Percentiles rank a stretch among this genome's conserved stretches.
These are phyloP conservation scores for Erigeron canadensis DNA, from an alignment of 129 eudicot genomes.

Conservation along the genomic window DNA sequence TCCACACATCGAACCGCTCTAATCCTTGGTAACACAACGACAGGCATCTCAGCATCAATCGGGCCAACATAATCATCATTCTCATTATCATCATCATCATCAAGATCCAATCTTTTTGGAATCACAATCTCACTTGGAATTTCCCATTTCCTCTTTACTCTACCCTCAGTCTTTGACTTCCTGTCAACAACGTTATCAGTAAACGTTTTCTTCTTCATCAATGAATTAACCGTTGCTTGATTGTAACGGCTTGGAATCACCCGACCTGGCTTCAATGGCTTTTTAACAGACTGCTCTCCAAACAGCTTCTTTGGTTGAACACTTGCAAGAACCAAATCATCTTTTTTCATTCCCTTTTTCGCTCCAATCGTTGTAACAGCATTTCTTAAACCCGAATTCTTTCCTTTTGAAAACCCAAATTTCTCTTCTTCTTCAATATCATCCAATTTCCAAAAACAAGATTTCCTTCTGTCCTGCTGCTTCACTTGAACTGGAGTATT, in stretches of 20 bases:
- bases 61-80: neutral
- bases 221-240: constrained; percentile 47
- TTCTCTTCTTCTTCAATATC: constrained; percentile 79
- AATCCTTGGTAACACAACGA: constrained; percentile 33
- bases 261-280: constrained; percentile 70
- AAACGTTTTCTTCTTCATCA: constrained; percentile 56
- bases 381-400: constrained; percentile 39
- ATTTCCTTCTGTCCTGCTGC: constrained; percentile 57
- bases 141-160: constrained; percentile 81
- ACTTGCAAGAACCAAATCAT: constrained; percentile 47
- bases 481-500: constrained; percentile 51
- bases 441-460: constrained; percentile 81
- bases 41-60: constrained; percentile 21
- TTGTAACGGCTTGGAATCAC: constrained; percentile 79
- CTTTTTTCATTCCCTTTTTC: constrained; percentile 61
- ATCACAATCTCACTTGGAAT: constrained; percentile 65
- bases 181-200: constrained; percentile 54
- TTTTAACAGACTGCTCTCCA: constrained; percentile 73
- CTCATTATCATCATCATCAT: constrained; percentile 24
- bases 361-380: constrained; percentile 65
- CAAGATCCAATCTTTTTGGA: constrained; percentile 39
- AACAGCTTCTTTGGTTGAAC: constrained; percentile 88
- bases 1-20: constrained; percentile 42
- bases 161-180: constrained; percentile 42
- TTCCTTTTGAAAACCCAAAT: constrained; percentile 38